These are phyloP conservation scores for Collybia sordida DNA, from an alignment of 768 basidiomycete species.

Conservation along the genomic window DNA sequence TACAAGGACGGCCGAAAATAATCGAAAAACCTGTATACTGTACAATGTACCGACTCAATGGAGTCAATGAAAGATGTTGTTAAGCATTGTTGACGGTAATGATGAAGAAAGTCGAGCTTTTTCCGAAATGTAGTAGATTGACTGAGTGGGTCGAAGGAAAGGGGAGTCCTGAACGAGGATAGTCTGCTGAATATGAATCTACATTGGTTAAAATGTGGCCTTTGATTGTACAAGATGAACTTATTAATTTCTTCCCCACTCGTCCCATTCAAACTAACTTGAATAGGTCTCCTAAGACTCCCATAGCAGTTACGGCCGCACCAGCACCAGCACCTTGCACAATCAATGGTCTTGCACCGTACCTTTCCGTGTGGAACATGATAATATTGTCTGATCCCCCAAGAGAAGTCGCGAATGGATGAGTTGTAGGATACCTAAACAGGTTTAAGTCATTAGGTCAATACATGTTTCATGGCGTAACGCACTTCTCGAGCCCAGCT, in stretches of 20 bases:
- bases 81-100: no score
- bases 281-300: conserved; percentile 86
- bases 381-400: conserved; percentile 98
- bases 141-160: no score
- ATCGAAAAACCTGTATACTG: no score
- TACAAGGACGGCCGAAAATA: no score
- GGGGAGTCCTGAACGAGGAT: no score
- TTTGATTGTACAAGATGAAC: neutral
- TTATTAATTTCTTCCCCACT: neutral
- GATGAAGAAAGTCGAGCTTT: no score
- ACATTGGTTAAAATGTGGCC: no score
- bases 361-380: conserved; percentile 94
- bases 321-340: conserved; percentile 97
- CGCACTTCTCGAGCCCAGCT: conserved; percentile 88
- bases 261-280: conserved; percentile 41
- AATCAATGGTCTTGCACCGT: conserved; percentile 84
- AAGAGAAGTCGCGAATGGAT: conserved; percentile 94
- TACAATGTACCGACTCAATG: no score
- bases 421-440: conserved; percentile 78
- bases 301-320: conserved; percentile 99
- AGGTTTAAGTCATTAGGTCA: neutral
- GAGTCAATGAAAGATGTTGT: no score
- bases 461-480: conserved; percentile 8
- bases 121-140: no score
- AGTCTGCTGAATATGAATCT: no score